A percentile compares a stretch with the other conserved stretches of the same genome.
phyloP scores from a whole-genome alignment of 2,329 filamentous ascomycete species.

The Aspergillus sp. region DNA sequence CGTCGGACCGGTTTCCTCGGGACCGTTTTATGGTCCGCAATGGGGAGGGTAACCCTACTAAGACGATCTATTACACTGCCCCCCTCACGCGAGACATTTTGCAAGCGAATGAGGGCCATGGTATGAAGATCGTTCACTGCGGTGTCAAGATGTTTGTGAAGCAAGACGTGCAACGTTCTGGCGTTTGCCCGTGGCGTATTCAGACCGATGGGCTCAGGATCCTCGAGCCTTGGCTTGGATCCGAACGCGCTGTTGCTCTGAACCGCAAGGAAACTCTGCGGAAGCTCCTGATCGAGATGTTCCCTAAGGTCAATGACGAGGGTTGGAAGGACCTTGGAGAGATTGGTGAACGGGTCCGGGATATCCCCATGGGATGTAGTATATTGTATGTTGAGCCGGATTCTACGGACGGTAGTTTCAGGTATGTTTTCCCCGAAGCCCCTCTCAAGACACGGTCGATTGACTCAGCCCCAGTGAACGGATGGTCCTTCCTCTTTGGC shows the following conservation, averaged over 20 bases:
- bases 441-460: neutral
- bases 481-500: conserved; percentile 91
- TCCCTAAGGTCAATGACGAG: conserved; percentile 77
- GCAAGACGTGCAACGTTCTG: conserved; percentile 82
- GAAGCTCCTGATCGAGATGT: conserved; percentile 90
- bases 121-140: conserved; percentile 92
- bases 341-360: conserved; percentile 77
- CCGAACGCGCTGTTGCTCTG: conserved; percentile 70
- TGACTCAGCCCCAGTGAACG: conserved; percentile 56
- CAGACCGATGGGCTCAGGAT: conserved; percentile 93
- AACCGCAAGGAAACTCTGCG: conserved; percentile 75
- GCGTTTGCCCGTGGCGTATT: conserved; percentile 90
- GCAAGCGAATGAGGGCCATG: conserved; percentile 79
- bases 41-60: conserved; percentile 78
- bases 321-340: conserved; percentile 77
- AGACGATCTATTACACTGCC: conserved; percentile 96
- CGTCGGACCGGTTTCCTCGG: conserved; percentile 79
- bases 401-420: conserved; percentile 54
- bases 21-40: conserved; percentile 97
- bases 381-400: conserved; percentile 80
- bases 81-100: conserved; percentile 81
- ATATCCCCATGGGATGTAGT: conserved; percentile 86
- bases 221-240: conserved; percentile 83
- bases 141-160: conserved; percentile 99
- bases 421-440: conserved; percentile 27